These are phyloP conservation scores for Nothopassalora personata DNA, from an alignment of 2,329 filamentous ascomycete species.

Conservation along the genomic window DNA sequence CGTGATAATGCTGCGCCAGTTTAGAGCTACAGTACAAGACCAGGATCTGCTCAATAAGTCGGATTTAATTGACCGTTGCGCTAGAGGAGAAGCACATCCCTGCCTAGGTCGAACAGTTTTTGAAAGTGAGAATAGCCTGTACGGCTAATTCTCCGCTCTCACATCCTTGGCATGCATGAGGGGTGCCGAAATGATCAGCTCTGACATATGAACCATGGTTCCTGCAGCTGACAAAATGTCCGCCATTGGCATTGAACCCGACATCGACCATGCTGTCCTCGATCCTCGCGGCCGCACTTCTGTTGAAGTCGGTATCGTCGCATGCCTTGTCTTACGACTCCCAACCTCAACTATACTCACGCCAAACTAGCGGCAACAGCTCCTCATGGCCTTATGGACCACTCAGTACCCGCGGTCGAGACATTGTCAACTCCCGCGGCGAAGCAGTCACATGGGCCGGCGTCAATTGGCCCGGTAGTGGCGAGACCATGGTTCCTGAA, in stretches of 20 bases:
- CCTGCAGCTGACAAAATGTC: not conserved
- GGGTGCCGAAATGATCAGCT: not conserved
- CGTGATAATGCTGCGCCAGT: too few species aligned
- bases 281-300: not conserved
- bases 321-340: not conserved
- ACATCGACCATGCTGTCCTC: not conserved
- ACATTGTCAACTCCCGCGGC: conserved; percentile 19
- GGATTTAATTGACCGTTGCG: too few species aligned
- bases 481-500: conserved; percentile 33
- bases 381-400: conserved; percentile 28
- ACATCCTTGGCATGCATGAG: not conserved
- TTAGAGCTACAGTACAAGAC: too few species aligned
- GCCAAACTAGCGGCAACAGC: not conserved
- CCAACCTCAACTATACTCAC: not conserved
- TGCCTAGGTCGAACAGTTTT: too few species aligned
- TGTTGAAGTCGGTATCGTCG: not conserved
- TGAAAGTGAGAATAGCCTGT: not conserved
- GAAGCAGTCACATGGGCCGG: conserved; percentile 29
- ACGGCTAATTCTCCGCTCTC: not conserved
- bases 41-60: too few species aligned
- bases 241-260: not conserved
- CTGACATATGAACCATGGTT: not conserved
- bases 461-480: conserved; percentile 32
- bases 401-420: conserved; percentile 30
- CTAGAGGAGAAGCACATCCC: too few species aligned